Percentiles rank a stretch among this genome's conserved stretches.
phyloP scores from a whole-genome alignment of 2,329 filamentous ascomycete genomes.

The Trichoderma endophyticum region DNA sequence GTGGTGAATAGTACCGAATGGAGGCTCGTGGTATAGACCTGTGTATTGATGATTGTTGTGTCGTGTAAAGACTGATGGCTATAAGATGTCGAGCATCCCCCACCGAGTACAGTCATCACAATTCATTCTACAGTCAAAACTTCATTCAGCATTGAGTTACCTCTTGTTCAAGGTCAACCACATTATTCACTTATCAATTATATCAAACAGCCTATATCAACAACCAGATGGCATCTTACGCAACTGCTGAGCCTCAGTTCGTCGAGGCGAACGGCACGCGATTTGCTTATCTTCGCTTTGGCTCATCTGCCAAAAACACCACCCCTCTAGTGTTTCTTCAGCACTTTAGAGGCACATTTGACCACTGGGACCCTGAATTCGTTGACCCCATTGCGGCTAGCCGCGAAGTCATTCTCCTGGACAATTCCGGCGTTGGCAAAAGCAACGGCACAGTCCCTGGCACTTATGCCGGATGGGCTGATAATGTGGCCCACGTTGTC shows the following conservation, averaged over 20 bases:
- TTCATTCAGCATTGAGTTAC: neutral
- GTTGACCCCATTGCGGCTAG: neutral
- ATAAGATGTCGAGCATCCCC: neutral
- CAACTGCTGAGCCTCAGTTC: conserved; percentile 11
- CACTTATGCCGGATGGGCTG: neutral
- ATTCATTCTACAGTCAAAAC: neutral
- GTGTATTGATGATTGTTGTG: neutral
- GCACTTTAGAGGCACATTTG: neutral
- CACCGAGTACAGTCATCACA: neutral
- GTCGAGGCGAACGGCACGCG: conserved; percentile 2
- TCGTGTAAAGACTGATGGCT: neutral
- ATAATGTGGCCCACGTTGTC: neutral
- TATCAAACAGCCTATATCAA: neutral
- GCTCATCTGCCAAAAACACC: neutral
- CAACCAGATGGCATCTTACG: conserved; percentile 1
- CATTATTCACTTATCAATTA: neutral
- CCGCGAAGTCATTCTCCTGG: neutral
- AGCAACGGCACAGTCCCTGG: neutral
- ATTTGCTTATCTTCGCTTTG: conserved; percentile 5
- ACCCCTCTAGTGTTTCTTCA: neutral
- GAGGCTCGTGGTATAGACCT: neutral
- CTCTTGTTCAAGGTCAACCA: neutral
- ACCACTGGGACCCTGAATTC: conserved; percentile 2
- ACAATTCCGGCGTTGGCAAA: neutral
- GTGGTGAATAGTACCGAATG: neutral